Evolutionary conservation across 192 early-diverging fungal genomes (phyloP), one percentile per base, ranked within the genome.

Genomic region (Coemansia biformis): DNA sequence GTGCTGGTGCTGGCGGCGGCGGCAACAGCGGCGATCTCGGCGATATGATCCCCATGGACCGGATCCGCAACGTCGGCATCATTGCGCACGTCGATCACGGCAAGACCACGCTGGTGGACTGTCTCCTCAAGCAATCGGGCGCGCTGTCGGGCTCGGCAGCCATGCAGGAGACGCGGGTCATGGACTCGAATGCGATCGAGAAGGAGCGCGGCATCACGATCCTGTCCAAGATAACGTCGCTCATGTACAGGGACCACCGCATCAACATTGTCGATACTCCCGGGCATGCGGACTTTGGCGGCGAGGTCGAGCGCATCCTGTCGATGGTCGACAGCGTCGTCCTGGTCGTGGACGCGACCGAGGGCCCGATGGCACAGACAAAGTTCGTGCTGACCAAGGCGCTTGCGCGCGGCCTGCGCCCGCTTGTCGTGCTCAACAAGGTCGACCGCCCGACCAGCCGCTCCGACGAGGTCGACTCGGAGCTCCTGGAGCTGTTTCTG

Each of bases 191-290:
- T 58, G 78, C 78, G 16, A 59, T 91, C 34, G 89, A 91, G 45
- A 81, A 80, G 57, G 89, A 91, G 74, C 81, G 89, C 45, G 89
- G 89, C n/a, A 91, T 91, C 64, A 91, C 89, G 24, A 91, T 91
- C 62, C 78, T 91, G 39, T 85, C 82, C 33, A 91, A 91, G 54
- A 80, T 82, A 45, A 91, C 89, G 22, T 83, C 81, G 35, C 78
- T 91, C 26, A 75, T 65, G 31, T 89, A 86, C 72, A 79, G 78
- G 48, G 75, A 75, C 46, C 77, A 87, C 59, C 79, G 86, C 45
- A 89, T 91, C 68, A 91, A 91, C 63, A 89, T 91, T 71, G 84
- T 91, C 48, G 89, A 91, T 50, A 91, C 89, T 4, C 89, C 89
- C n/a, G 85, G 84, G 8, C 79, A 83, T 24, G 81, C 81, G 7